These are phyloP conservation scores for Exsudoporus floridanus DNA, from an alignment of 1,284 basidiomycete species.

Conservation along the genomic window DNA sequence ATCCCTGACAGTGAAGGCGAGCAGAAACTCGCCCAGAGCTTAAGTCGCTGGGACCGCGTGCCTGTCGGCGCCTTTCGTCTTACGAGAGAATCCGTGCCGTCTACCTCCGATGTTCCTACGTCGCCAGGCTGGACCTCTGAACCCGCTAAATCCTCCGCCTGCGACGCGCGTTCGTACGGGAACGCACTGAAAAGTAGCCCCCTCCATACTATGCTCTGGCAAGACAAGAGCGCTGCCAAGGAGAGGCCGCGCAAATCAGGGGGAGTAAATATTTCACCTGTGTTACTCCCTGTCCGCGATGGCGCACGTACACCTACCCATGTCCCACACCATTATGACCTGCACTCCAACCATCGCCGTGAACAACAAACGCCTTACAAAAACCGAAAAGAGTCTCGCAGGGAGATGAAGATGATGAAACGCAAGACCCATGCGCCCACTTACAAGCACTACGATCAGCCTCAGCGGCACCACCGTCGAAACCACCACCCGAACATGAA, in stretches of 20 bases:
- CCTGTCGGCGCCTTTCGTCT: slow-evolving; percentile 73
- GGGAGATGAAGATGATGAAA: slow-evolving; percentile 64
- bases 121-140: slow-evolving; percentile 34
- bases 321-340: slow-evolving; percentile 24
- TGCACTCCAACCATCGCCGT: slow-evolving; percentile 33
- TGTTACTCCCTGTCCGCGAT: slow-evolving; percentile 53
- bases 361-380: slow-evolving; percentile 43
- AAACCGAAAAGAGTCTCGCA: slow-evolving; percentile 54
- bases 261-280: slow-evolving; percentile 47
- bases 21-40: slow-evolving; percentile 30
- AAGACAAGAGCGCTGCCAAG: slow-evolving; percentile 39
- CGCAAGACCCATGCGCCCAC: slow-evolving; percentile 49
- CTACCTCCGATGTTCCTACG: slow-evolving; percentile 31
- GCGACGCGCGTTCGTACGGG: slow-evolving; percentile 26
- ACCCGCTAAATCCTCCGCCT: slow-evolving; percentile 19
- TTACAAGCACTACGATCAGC: slow-evolving; percentile 37
- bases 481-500: slow-evolving; percentile 66
- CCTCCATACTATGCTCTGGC: slow-evolving; percentile 57
- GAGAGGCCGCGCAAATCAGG: slow-evolving; percentile 25
- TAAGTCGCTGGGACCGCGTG: slow-evolving; percentile 72
- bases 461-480: slow-evolving; percentile 36
- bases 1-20: slow-evolving; percentile 37
- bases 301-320: slow-evolving; percentile 56
- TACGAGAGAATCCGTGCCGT: slow-evolving; percentile 46
- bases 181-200: slow-evolving; percentile 55